A percentile compares a stretch with the other conserved stretches of the same genome.
Conservation (phyloP, 1,284 basidiomycete genomes). For the Leccinum ponderosum region DNA sequence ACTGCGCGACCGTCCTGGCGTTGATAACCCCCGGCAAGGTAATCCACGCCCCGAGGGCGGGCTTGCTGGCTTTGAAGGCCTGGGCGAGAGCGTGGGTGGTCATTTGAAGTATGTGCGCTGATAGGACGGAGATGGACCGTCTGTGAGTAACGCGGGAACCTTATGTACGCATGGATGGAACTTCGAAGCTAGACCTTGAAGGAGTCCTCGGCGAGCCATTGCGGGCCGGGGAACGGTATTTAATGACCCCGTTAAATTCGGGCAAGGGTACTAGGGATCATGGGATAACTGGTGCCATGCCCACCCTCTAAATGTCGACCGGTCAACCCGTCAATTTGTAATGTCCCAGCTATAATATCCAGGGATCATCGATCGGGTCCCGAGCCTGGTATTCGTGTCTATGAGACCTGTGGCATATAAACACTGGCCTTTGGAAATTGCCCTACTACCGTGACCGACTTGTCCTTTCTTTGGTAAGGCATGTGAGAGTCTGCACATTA, state of each 20-base stretch:
- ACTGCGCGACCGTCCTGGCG: conserved; percentile 54
- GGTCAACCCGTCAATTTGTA: neutral
- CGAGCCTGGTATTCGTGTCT: conserved; percentile 44
- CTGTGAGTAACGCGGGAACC: neutral
- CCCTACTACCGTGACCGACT: neutral
- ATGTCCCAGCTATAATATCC: conserved; percentile 27
- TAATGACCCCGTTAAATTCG: conserved; percentile 13
- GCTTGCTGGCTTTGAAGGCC: conserved; percentile 47
- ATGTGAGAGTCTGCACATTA: neutral
- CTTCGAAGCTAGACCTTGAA: neutral
- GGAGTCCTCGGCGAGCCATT: conserved; percentile 12
- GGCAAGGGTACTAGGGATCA: neutral
- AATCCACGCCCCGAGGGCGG: conserved; percentile 75
- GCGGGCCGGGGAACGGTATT: conserved; percentile 6
- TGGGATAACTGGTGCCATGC: conserved; percentile 11
- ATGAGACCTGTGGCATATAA: neutral
- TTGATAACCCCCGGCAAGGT: conserved; percentile 56
- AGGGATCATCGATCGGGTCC: conserved; percentile 36
- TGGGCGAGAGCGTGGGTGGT: conserved; percentile 47
- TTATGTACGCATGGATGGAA: conserved; percentile 10
- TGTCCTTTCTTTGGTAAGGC: neutral
- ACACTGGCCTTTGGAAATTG: neutral
- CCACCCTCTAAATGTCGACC: conserved; percentile 39
- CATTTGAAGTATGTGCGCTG: conserved; percentile 24
- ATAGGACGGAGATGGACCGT: neutral